Evolutionary conservation across 2,329 filamentous ascomycete genomes (phyloP).

Genomic region (Mycocentrospora acerina): DNA sequence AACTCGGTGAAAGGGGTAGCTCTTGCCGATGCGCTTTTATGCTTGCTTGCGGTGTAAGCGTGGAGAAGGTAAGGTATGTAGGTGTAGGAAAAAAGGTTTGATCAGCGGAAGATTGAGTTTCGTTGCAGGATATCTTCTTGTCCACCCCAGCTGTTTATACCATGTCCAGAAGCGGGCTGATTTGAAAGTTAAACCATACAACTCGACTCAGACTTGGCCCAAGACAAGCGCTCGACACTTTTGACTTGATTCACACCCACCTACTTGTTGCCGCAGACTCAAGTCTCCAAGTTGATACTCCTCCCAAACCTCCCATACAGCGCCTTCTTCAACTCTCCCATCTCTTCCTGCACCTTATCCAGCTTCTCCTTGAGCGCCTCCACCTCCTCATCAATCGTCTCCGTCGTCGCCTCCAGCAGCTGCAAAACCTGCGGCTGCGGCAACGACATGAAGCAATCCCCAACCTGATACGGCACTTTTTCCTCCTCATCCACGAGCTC

Average conservation of each 20-base stretch:
- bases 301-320: slow-evolving; percentile 93
- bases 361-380: slow-evolving; percentile 75
- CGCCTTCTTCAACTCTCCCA: slow-evolving; percentile 85
- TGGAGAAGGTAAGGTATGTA: no score
- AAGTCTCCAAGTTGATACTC: slow-evolving; percentile 95
- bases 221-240: background rate
- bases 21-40: no score
- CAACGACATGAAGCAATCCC: slow-evolving; percentile 90
- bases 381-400: slow-evolving; percentile 76
- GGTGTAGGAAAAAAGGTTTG: no score
- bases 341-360: slow-evolving; percentile 74
- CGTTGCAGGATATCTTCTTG: no score
- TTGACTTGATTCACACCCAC: background rate
- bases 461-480: slow-evolving; percentile 93
- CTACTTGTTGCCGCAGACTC: no score
- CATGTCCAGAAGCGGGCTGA: no score
- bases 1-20: no score
- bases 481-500: slow-evolving; percentile 96
- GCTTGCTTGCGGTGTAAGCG: no score
- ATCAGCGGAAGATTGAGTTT: no score
- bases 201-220: no score
- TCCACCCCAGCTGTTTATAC: no score
- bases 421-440: slow-evolving; percentile 83
- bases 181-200: no score
- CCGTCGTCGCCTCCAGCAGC: slow-evolving; percentile 71